Evolutionary conservation across 176 grass and related monocot species (phyloP).

Genomic region (Echinochloa phyllopogon): DNA sequence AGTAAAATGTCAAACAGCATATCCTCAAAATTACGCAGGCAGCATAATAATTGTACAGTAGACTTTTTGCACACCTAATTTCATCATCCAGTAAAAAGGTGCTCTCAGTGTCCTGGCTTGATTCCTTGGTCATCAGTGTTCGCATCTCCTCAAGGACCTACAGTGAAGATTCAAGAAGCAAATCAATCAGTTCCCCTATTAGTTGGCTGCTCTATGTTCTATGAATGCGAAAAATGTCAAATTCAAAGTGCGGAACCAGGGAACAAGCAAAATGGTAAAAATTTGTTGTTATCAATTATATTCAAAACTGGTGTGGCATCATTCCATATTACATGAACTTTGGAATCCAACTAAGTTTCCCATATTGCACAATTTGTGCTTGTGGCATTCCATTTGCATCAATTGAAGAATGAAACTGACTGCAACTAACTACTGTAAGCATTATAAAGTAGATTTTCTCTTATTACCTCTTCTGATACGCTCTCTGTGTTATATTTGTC

Average conservation of each 20-base stretch:
- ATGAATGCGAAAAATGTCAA: conserved; percentile 28
- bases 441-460: conserved; percentile 5
- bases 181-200: conserved; percentile 22
- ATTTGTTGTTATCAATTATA: conserved; percentile 14
- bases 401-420: background rate
- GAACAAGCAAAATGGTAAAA: conserved; percentile 23
- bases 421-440: background rate
- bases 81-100: conserved; percentile 88
- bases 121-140: conserved; percentile 61
- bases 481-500: conserved; percentile 96
- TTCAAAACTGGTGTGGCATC: conserved; percentile 15
- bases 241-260: conserved; percentile 35
- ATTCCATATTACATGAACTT: background rate
- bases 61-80: conserved; percentile 48
- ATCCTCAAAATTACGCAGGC: background rate
- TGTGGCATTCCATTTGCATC: conserved; percentile 11
- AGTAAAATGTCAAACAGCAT: conserved; percentile 29
- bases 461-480: conserved; percentile 78
- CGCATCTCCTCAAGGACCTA: conserved; percentile 86
- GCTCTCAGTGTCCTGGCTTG: conserved; percentile 47
- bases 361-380: background rate
- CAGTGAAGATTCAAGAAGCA: conserved; percentile 29
- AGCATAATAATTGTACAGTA: background rate
- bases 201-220: background rate
- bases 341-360: background rate